Evolutionary conservation across 2,329 filamentous ascomycete species (phyloP).

Genomic region (Coniochaeta ligniaria): DNA sequence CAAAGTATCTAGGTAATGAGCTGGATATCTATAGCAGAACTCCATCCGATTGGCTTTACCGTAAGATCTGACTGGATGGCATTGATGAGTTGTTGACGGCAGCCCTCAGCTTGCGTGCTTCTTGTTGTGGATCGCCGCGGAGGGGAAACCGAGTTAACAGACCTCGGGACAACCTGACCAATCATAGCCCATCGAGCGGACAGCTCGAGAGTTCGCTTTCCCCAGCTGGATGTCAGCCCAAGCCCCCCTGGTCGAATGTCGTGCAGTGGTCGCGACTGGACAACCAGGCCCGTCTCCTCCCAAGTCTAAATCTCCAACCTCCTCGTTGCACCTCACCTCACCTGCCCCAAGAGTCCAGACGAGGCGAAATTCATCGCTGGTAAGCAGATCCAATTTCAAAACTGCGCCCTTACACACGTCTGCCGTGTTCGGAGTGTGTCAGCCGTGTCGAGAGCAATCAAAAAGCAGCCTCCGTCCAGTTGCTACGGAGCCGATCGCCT

Average conservation of each 20-base stretch:
- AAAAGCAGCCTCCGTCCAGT: background rate
- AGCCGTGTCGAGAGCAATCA: background rate
- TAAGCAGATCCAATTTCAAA: background rate
- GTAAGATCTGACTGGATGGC: background rate
- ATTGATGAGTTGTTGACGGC: background rate
- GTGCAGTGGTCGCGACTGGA: background rate
- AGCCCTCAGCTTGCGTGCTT: background rate
- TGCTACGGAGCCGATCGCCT: background rate
- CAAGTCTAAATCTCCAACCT: background rate
- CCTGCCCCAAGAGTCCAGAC: background rate
- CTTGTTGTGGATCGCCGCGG: background rate
- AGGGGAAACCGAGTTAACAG: constrained; percentile 8
- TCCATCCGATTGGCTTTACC: background rate
- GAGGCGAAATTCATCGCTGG: background rate
- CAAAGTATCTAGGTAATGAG: background rate
- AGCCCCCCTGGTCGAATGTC: background rate
- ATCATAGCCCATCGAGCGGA: background rate
- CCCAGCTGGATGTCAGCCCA: background rate
- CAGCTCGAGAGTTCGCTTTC: background rate
- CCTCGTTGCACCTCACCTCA: background rate
- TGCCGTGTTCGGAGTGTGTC: background rate
- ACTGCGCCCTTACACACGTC: background rate
- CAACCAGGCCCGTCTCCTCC: background rate
- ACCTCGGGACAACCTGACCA: constrained; percentile 6
- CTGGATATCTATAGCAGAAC: background rate